Base-by-base conservation (phyloP, 805 yeast species). In the Brettanomyces bruxellensis region DNA sequence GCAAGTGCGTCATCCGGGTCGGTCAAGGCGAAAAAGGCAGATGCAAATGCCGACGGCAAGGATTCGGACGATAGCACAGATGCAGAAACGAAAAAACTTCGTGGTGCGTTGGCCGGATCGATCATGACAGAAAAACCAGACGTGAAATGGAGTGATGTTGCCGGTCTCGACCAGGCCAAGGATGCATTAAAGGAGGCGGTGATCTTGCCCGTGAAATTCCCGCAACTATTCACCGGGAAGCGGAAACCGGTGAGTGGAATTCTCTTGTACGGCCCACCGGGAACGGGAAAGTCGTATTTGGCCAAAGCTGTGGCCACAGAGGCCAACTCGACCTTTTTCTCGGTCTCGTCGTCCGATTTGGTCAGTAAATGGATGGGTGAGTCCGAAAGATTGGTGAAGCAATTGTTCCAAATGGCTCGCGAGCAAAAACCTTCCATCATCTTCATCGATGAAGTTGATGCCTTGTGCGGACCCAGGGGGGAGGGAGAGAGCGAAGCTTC, bases 331-430 rank as follows among this genome's bases (percentile, higher is more conserved):
- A 93, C 99, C 0, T 93, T 93, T 57, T 93, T 93, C 67, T 86
- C 96, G 2, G 95, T 93, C 1, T 84, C 95, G n/a, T 88, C 96
- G 0, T 86, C 95, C 12, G 99, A 93, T 65, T 75, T 93, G 57
- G 98, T 93, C 3, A 84, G 95, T 54, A 93, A 93, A 65, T 93
- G 99, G 99, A 91, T 91, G 97, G 99, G 99, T 57, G 99, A 93
- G 65, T 83, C 95, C 25, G 99, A 93, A 66, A 80, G 98, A 65
- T 76, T 93, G 47, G 98, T 93, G 25, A 93, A 91, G 64, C 97
- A 93, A 61, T 73, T 93, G 52, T 93, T 93, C 66, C 77, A 83
- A 34, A 87, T 91, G 95, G 99, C 99, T 4, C 75, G 99, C 53
- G 99, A 93, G 64, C 86, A 83, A 60, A 90, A 87, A 60, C 99